Conservation (phyloP, 2,329 filamentous ascomycete species). For the Claviceps sp. region DNA sequence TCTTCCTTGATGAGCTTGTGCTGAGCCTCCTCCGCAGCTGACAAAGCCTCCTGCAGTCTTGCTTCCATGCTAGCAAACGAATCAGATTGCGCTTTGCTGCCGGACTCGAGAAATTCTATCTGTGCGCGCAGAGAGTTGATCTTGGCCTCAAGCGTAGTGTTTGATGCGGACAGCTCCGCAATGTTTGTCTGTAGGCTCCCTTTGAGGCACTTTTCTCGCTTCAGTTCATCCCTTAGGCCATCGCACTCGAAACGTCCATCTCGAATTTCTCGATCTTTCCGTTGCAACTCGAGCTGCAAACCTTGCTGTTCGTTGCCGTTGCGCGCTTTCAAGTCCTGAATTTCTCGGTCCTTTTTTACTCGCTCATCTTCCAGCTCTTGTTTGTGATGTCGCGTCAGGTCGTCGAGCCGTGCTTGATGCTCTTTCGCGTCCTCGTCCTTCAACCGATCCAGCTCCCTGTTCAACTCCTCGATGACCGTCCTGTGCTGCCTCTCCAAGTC, state of each 20-base stretch:
- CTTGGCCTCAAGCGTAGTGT: constrained; percentile 57
- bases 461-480: constrained; percentile 21
- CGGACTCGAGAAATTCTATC: constrained; percentile 80
- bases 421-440: constrained; percentile 36
- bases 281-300: constrained; percentile 31
- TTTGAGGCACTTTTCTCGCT: constrained; percentile 52
- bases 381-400: constrained; percentile 48
- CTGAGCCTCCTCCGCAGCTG: constrained; percentile 54
- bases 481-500: constrained; percentile 23
- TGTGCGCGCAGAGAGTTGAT: constrained; percentile 66
- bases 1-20: constrained; percentile 85
- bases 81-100: constrained; percentile 77
- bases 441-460: constrained; percentile 30
- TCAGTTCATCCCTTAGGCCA: constrained; percentile 34
- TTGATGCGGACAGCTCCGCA: constrained; percentile 45
- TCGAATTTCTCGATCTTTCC: constrained; percentile 42
- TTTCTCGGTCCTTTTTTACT: constrained; percentile 42
- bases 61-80: constrained; percentile 72
- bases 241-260: constrained; percentile 32
- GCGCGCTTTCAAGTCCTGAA: constrained; percentile 47
- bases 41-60: constrained; percentile 64
- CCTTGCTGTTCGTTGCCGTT: constrained; percentile 39
- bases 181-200: constrained; percentile 37
- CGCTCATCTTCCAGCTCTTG: constrained; percentile 54
- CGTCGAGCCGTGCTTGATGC: constrained; percentile 55